Evolutionary conservation across 2,329 filamentous ascomycete species (phyloP), one percentile per base, ranked within the genome.

Genomic region (Coniochaeta sp.): DNA sequence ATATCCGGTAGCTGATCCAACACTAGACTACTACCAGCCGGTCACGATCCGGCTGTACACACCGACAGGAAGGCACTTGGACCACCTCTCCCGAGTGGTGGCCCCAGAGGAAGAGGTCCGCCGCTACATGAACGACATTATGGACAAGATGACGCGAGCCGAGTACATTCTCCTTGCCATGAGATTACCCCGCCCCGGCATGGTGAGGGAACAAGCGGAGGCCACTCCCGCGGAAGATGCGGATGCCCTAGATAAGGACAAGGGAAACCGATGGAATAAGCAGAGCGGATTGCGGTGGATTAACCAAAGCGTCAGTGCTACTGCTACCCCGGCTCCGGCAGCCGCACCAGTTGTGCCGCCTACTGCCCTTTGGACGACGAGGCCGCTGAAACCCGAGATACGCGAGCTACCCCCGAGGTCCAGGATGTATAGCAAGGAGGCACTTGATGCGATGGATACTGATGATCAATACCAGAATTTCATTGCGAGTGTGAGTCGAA

Each of bases 21-120:
- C 78, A 9, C 73, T 88, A 14, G 86, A 91, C 67, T 91, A 89
- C 73, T 93, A 91, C 69, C 88, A 93, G 65, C 89, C 90, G 1
- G 81, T 93, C 31, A 88, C 81, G 0, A 81, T 89, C 58, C 80
- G 85, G 19, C 72, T 89, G 26, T 80, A 79, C 60, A 78, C 84
- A 0, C 75, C 76, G 12, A 77, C 78, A 36, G 80, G 81, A 1
- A 80, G 81, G 52, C 77, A 86, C 62, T 74, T 89, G 5, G 86
- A 89, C 63, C 80, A 84, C 55, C 71, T 89, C 16, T 77, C 80
- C 22, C 78, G 81, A 58, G 83, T 87, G 1, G 85, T 89, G 33
- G 85, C 85, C 22, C 83, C 84, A 2, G 77, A 78, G 31, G 84
- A 88, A 17, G 85, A 88, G 64, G 87, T 89, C 24, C 75, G 76